Conservation (phyloP, 2,329 filamentous ascomycete species). For the Lecanicillium sp. region DNA sequence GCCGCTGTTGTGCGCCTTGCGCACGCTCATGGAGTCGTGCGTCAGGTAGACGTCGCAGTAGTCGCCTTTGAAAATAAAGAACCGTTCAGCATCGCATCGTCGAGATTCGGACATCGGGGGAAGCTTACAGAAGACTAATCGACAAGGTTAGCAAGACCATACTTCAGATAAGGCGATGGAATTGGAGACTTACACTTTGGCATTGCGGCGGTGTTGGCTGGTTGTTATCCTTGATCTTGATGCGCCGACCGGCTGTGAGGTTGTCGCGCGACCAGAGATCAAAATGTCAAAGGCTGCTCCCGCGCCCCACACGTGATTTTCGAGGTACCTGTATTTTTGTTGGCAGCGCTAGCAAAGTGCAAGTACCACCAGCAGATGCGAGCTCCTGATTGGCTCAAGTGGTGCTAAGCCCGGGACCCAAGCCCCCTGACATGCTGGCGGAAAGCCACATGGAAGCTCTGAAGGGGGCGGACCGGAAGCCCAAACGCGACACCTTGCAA, state of each 20-base stretch:
- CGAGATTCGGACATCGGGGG: too few species aligned
- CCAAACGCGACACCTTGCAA: conserved; percentile 29
- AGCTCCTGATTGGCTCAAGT: conserved; percentile 6
- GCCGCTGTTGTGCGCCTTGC: conserved; percentile 95
- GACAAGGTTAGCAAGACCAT: conserved; percentile 30
- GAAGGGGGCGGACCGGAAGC: conserved; percentile 8
- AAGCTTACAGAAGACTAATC: conserved; percentile 26
- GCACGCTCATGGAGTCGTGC: conserved; percentile 99
- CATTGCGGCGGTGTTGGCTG: conserved; percentile 53
- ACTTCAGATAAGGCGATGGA: not conserved
- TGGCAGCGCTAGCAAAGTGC: fast-evolving
- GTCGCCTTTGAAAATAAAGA: conserved; percentile 51
- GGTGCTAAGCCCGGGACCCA: not conserved
- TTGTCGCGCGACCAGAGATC: conserved; percentile 12
- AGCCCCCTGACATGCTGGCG: conserved; percentile 5
- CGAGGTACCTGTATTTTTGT: not conserved
- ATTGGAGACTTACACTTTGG: conserved; percentile 68
- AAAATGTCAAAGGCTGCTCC: not conserved
- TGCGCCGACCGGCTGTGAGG: too few species aligned
- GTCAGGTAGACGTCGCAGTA: conserved; percentile 99
- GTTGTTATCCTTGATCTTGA: too few species aligned
- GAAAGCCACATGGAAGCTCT: conserved; percentile 7
- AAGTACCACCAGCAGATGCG: not conserved
- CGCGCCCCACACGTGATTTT: conserved; percentile 13
- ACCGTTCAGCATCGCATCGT: not conserved